Evolutionary conservation across 2,329 filamentous ascomycete species (phyloP).

Genomic region (Apiospora aurea): DNA sequence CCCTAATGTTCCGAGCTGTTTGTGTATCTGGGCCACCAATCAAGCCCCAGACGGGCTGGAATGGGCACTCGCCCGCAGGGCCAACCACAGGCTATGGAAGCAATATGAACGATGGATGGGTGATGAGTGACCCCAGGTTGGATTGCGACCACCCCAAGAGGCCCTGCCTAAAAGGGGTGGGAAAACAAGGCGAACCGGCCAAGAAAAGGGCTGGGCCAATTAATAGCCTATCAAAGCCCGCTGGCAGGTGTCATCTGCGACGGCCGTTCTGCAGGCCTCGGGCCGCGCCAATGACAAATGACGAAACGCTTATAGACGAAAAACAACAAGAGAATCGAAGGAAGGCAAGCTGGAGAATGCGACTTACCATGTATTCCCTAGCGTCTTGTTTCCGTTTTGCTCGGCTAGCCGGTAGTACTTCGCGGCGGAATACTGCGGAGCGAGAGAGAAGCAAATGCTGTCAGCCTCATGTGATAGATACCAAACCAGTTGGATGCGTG

Average conservation of each 20-base stretch:
- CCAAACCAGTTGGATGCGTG: conserved; percentile 23
- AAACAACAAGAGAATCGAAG: conserved; percentile 30
- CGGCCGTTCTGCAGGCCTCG: conserved; percentile 33
- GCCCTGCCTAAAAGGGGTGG: not conserved
- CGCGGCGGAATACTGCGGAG: conserved; percentile 74
- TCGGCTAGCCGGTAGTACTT: conserved; percentile 94
- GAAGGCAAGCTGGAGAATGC: conserved; percentile 28
- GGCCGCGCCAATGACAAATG: conserved; percentile 21
- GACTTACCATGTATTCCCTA: conserved; percentile 94
- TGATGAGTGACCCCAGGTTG: not conserved
- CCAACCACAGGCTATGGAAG: not conserved
- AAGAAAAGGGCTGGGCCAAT: conserved; percentile 30
- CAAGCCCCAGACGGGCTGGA: not conserved
- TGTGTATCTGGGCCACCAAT: conserved; percentile 15
- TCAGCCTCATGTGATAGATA: conserved; percentile 56
- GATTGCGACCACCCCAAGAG: not conserved
- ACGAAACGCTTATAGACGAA: conserved; percentile 18
- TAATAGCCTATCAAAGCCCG: conserved; percentile 45
- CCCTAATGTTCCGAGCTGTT: not conserved
- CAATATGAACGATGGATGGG: not conserved
- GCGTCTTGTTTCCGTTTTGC: conserved; percentile 83
- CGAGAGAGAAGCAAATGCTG: conserved; percentile 32
- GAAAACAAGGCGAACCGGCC: conserved; percentile 38
- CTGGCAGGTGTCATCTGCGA: conserved; percentile 41
- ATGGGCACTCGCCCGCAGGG: not conserved